Conservation (phyloP, 768 basidiomycete genomes). For the Trametes cingulata region DNA sequence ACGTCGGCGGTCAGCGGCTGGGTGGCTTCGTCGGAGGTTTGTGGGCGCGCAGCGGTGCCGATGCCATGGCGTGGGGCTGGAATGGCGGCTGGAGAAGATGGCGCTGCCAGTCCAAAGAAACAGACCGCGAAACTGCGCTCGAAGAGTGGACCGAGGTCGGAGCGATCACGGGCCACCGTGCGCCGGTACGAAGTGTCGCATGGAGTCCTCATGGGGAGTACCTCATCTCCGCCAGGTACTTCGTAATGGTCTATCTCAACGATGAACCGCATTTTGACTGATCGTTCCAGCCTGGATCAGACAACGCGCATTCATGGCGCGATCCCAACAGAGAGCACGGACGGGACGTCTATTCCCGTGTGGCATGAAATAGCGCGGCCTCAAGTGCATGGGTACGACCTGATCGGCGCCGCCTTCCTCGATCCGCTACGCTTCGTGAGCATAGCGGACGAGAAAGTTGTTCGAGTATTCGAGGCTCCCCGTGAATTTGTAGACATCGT, state of each 20-base stretch:
- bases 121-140: conserved; percentile 9
- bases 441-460: conserved; percentile 95
- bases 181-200: conserved; percentile 72
- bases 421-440: conserved; percentile 79
- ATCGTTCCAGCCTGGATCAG: conserved; percentile 72
- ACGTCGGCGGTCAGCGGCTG: conserved; percentile 86
- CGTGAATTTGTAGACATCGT: conserved; percentile 69
- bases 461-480: conserved; percentile 91
- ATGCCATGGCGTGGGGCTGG: conserved; percentile 90
- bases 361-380: conserved; percentile 94
- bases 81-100: conserved; percentile 92
- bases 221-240: conserved; percentile 79
- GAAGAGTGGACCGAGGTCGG: conserved; percentile 73
- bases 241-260: neutral
- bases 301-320: conserved; percentile 87
- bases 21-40: conserved; percentile 92
- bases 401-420: conserved; percentile 78
- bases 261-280: neutral
- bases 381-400: conserved; percentile 96
- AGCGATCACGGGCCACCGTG: conserved; percentile 86
- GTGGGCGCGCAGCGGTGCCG: conserved; percentile 66
- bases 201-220: conserved; percentile 92
- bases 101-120: conserved; percentile 41
- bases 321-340: conserved; percentile 30
- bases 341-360: conserved; percentile 25